Base-by-base conservation (phyloP, 2,329 filamentous ascomycete species). In the Aureobasidium sp. region DNA sequence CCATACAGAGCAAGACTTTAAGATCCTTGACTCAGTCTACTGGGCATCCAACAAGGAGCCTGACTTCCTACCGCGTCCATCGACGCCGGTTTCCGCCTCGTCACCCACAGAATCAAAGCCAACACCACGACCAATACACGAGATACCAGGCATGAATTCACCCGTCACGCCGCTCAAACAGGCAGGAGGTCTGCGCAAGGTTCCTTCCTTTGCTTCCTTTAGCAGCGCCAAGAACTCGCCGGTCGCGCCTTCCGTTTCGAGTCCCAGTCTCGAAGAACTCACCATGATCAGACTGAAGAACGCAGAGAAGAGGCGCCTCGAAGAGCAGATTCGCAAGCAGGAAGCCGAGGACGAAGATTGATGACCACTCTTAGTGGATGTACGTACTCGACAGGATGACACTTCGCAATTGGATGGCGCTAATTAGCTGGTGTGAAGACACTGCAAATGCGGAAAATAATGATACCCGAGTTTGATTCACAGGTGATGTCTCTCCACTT, bases 1-100 rank as follows among this genome's bases (percentile, higher is more conserved):
- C 15, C 45, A 48, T 25, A 27, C 34, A 27, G 69, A 72, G 45
- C 47, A 68, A n/a, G 75, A 74, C 39, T 81, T 78, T 72, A 72
- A 76, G 7, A 63, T 73, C 12, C 75, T 84, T n/a, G 80, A 83
- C 22, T 80, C 77, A 7, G 79, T 84, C 1, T 72, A 69, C 41
- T 84, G 82, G 82, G 81, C 80, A 5, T 76, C 75, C 31, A 75
- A 75, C 37, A 78, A 76, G 56, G 77, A 80, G 53, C 80, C 82
- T 2, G 80, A 82, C 22, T 67, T 80, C 53, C 69, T 65, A 1
- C 63, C 61, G n/a, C 34, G 25, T 8, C 59, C 42, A 12, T 49
- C 60, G 11, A 62, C 60, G 12, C 51, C 49, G 8, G 17, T 39
- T 1, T 39, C 48, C 2, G 20, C 17, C 7, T 44, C 51, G 25